Base-by-base conservation (phyloP, 2,329 filamentous ascomycete genomes). In the Trichoderma breve region DNA sequence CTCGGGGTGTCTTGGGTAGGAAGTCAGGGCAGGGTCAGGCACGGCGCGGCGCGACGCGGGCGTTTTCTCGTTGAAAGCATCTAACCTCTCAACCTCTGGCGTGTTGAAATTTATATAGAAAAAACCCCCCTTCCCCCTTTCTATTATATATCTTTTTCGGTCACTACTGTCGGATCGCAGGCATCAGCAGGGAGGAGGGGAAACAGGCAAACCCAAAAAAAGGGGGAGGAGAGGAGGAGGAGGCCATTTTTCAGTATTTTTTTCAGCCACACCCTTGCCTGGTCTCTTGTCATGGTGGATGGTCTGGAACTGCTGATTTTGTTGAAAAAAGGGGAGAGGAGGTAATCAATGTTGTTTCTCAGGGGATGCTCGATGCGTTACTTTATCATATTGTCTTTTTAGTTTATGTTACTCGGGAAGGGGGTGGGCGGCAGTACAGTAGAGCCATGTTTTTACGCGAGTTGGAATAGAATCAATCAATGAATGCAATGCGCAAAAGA, bases 391-490 rank as follows among this genome's bases (percentile, higher is more conserved):
- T 66, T 39, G 30, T 60, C 36, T 66, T 71, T 71, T 47, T 71
- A 57, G 47, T 67, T 67, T 34, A 71, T 43, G 51, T 64, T 34
- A 47, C 32, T 39, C 28, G 55, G 65, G 32, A 61, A 18, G 30
- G 65, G 63, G n/a, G 21, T 51, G 34, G 65, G 36, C 30, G 65
- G 66, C 57, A 57, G 53, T 34, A 62, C 57, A 57, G 53, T 34
- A 62, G 57, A 70, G 57, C 53, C 9, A 53, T 61, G 58, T 32
- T 51, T 55, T 32, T 58, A 34, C 9, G 26, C 15, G 66, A 53
- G 58, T 72, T 72, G 65, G 65, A 70, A 70, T 72, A 72, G 71
- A 70, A 64, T 39, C 55, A 72, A 70, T 64, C 55, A 72, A 70
- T 64, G 63, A 66, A 60, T 53, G 61, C 69, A 62, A 64, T 53